Conservation (phyloP, 495 filamentous ascomycete species). For the Bacidia rubella region DNA sequence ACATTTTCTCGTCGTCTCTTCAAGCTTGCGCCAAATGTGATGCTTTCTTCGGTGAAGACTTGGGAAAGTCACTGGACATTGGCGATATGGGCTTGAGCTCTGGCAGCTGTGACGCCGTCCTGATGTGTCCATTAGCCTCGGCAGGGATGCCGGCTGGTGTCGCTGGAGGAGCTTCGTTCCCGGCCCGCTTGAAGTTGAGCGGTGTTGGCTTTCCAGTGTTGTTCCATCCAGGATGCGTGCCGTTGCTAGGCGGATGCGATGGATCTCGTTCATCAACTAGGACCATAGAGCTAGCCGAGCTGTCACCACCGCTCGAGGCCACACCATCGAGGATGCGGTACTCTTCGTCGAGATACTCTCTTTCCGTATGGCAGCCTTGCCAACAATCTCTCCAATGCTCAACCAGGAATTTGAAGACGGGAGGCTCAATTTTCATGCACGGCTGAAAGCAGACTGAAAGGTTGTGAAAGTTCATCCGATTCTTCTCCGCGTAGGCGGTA, state of each 20-base stretch:
- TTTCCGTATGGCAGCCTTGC: slow-evolving; percentile 90
- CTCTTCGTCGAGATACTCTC: slow-evolving; percentile 61
- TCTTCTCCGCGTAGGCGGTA: slow-evolving; percentile 70
- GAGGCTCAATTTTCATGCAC: slow-evolving; percentile 80
- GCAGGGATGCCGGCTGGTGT: neutral
- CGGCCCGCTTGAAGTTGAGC: slow-evolving; percentile 6
- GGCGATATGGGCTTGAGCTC: slow-evolving; percentile 60
- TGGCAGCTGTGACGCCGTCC: slow-evolving; percentile 36
- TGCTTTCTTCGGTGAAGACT: neutral
- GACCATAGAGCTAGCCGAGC: slow-evolving; percentile 9
- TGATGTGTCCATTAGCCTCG: slow-evolving; percentile 16
- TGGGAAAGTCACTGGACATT: slow-evolving; percentile 29
- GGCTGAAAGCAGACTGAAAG: slow-evolving; percentile 92
- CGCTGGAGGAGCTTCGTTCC: slow-evolving; percentile 1
- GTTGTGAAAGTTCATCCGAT: slow-evolving; percentile 90
- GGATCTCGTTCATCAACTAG: slow-evolving; percentile 29
- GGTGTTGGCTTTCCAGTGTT: slow-evolving; percentile 8
- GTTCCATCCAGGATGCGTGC: slow-evolving; percentile 31
- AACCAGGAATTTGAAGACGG: slow-evolving; percentile 83
- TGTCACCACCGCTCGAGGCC: slow-evolving; percentile 13
- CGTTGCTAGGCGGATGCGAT: slow-evolving; percentile 52
- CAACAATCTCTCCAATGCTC: slow-evolving; percentile 88
- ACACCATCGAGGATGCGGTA: slow-evolving; percentile 41
- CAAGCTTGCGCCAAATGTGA: neutral
- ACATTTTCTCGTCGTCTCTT: too few species aligned